Base-by-base conservation (phyloP, 2,329 filamentous ascomycete genomes). In the Scytalidium lignicola region DNA sequence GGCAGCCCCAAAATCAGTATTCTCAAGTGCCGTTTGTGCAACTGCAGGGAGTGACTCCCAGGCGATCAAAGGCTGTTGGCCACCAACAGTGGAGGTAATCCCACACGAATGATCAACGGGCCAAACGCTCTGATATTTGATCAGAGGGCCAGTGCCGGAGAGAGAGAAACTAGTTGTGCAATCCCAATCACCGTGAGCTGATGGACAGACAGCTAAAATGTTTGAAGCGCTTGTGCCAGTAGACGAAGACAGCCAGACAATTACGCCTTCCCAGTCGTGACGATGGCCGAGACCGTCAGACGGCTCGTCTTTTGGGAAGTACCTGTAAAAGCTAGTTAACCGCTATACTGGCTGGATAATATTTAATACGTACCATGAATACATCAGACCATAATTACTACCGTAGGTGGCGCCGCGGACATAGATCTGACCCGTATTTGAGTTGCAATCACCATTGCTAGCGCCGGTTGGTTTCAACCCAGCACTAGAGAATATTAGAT, bases 251-350 rank as follows among this genome's bases (percentile, higher is more conserved):
- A 80, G 67, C 73, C 74, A 80, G 21, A 80, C 68, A 29, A 80
- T 71, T 1, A 72, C 65, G n/a, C 72, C 73, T 55, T 79, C 76
- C 76, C 76, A 80, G 57, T 80, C 76, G 60, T 79, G 73, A 18
- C 75, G 70, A 55, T 79, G 76, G 8, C 75, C 76, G 2, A 69
- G 63, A 0, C 66, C 68, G 0, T 50, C 41, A 21, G 55, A 59
- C 10, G 71, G 69, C 53, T 66, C 60, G 50, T 74, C 71, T 61
- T 75, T 74, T 45, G 72, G 72, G 57, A 71, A 65, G 57, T 73
- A 74, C 71, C 70, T 79, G 37, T 71, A 70, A 18, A 23, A 26
- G n/a, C 51, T 13, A 26, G 12, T 21, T 12, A 39, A 32, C 6
- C 21, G 22, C 26, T 10, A 12, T 18, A 46, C 12, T 29, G 17